Conservation (phyloP, 2,329 filamentous ascomycete genomes). For the Bipolaris bicolor region DNA sequence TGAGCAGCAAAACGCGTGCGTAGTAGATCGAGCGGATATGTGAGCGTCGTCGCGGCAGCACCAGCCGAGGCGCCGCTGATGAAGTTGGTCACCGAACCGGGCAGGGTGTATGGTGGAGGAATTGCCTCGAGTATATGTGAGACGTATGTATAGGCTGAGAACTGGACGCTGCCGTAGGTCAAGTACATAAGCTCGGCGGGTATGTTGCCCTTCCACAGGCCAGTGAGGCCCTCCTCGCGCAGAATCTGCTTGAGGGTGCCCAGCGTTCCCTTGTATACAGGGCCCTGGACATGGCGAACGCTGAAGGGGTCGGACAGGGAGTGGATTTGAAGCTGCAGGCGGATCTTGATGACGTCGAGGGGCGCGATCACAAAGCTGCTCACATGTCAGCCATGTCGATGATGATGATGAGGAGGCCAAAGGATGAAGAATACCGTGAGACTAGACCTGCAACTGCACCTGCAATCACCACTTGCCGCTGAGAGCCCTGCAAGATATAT, state of each 20-base stretch:
- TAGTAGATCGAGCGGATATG: conserved; percentile 92
- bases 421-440: conserved; percentile 70
- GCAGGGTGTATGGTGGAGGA: conserved; percentile 57
- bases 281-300: conserved; percentile 55
- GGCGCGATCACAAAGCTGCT: conserved; percentile 88
- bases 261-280: conserved; percentile 74
- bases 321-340: conserved; percentile 90
- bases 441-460: conserved; percentile 81
- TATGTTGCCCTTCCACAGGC: conserved; percentile 97
- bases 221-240: conserved; percentile 78
- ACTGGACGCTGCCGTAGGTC: conserved; percentile 87
- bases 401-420: not conserved
- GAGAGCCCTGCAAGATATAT: conserved; percentile 61
- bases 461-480: conserved; percentile 68
- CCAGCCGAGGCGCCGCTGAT: conserved; percentile 83
- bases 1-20: conserved; percentile 97
- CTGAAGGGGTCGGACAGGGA: conserved; percentile 76
- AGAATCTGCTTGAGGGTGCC: conserved; percentile 79
- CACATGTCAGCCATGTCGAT: conserved; percentile 9
- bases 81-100: conserved; percentile 77
- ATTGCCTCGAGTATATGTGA: conserved; percentile 69
- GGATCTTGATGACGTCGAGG: conserved; percentile 97
- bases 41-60: conserved; percentile 77
- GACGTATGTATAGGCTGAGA: conserved; percentile 81
- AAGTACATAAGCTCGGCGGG: conserved; percentile 95